Evolutionary conservation across 208 protist genomes (phyloP).

Genomic region (Leishmania lainsoni): DNA sequence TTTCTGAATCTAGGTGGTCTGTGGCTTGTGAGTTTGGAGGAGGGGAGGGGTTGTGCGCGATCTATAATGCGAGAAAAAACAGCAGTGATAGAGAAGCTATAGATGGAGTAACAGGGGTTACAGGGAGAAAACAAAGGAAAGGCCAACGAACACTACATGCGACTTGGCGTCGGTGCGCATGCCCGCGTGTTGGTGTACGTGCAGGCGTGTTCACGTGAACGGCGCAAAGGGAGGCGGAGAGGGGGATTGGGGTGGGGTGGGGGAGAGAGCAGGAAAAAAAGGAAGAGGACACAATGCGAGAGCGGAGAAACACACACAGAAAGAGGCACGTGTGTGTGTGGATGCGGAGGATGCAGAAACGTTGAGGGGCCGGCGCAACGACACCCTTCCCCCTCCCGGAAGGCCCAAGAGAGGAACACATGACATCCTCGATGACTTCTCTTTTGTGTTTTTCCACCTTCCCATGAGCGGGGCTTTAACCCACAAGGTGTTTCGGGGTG

Average conservation of each 20-base stretch:
- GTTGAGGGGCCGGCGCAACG: background rate
- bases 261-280: background rate
- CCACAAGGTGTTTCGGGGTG: background rate
- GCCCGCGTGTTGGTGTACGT: background rate
- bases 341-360: background rate
- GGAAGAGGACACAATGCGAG: background rate
- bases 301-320: background rate
- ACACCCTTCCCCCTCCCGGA: background rate
- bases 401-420: background rate
- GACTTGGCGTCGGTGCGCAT: background rate
- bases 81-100: background rate
- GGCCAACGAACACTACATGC: background rate
- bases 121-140: background rate
- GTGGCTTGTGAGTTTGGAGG: background rate
- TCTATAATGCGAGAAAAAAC: background rate
- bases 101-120: background rate
- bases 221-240: background rate
- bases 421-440: background rate
- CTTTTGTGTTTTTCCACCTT: background rate
- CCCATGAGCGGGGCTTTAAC: no score
- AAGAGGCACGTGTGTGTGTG: background rate
- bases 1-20: constrained; percentile 2
- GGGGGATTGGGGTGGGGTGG: background rate
- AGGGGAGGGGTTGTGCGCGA: background rate
- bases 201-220: background rate